A percentile compares a stretch with the other conserved stretches of the same genome.
Evolutionary conservation across 106 monocot genomes (phyloP).

Genomic region (Posidonia australis): DNA sequence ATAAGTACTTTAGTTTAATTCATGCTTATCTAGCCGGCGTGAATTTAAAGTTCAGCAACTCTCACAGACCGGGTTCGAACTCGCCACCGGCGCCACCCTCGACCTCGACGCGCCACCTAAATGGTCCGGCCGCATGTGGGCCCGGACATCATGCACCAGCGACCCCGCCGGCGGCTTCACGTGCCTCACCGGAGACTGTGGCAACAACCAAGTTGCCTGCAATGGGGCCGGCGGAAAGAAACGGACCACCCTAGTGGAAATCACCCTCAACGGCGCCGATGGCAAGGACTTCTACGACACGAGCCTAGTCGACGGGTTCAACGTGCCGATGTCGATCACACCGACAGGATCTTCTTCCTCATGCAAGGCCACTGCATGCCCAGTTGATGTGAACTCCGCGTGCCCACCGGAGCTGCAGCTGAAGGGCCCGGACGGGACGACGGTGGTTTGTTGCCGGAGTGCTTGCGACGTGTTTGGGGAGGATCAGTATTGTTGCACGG

Average conservation of each 20-base stretch:
- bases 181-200: constrained; percentile 25
- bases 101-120: constrained; percentile 2
- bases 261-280: constrained; percentile 21
- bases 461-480: not conserved
- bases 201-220: constrained; percentile 14
- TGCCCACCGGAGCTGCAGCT: constrained; percentile 26
- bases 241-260: constrained; percentile 31
- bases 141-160: constrained; percentile 21
- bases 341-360: constrained; percentile 1
- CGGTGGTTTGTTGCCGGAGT: constrained; percentile 11
- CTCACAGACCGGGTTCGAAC: constrained; percentile 25
- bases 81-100: not conserved
- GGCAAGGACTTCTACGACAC: constrained; percentile 26
- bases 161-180: constrained; percentile 21
- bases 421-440: constrained; percentile 1
- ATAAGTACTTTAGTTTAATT: no score
- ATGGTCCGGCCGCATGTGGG: constrained; percentile 59
- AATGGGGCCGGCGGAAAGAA: constrained; percentile 19
- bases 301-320: constrained; percentile 49
- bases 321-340: constrained; percentile 21
- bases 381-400: constrained; percentile 18
- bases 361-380: constrained; percentile 11
- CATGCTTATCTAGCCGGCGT: no score
- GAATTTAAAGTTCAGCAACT: constrained; percentile 2
- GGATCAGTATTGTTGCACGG: constrained; percentile 7